Percentiles rank a stretch among this genome's conserved stretches.
phyloP scores from a whole-genome alignment of 176 grass and related monocot genomes.

The Zea luxurians region DNA sequence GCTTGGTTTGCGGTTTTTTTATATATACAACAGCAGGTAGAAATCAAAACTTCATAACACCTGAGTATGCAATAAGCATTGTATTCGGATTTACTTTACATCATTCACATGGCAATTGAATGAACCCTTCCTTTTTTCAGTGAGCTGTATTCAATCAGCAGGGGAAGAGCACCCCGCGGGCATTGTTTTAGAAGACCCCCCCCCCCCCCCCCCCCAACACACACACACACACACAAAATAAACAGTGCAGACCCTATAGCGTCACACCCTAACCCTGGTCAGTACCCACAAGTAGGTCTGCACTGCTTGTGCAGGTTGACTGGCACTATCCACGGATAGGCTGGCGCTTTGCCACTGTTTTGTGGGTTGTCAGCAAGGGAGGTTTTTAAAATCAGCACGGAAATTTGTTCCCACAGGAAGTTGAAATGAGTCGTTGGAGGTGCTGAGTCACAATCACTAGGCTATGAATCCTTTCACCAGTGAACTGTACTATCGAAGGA shows the following conservation, averaged over 20 bases:
- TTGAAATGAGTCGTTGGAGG: background rate
- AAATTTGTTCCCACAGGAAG: background rate
- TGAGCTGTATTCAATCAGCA: background rate
- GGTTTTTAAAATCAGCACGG: background rate
- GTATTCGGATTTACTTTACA: conserved; percentile 12
- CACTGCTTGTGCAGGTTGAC: background rate
- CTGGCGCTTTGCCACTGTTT: background rate
- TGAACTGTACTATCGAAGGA: background rate
- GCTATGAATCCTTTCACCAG: conserved; percentile 9
- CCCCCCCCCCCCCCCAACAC: too few relatives aligned
- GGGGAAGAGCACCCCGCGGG: background rate
- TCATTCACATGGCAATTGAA: conserved; percentile 14
- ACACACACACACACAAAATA: background rate
- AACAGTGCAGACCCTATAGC: too few relatives aligned
- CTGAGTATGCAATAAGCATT: background rate
- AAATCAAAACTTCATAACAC: conserved; percentile 12
- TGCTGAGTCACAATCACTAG: background rate
- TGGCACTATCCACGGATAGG: background rate
- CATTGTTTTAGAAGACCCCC: background rate
- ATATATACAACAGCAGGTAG: conserved; percentile 19
- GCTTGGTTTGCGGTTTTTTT: conserved; percentile 26
- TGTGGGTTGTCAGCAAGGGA: background rate
- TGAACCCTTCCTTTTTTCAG: conserved; percentile 1
- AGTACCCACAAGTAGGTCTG: too few relatives aligned
- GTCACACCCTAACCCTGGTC: too few relatives aligned